Evolutionary conservation across 345 rosid genomes (phyloP), one percentile per base, ranked within the genome.

Genomic region (sweet orange (Citrus sinensis)): DNA sequence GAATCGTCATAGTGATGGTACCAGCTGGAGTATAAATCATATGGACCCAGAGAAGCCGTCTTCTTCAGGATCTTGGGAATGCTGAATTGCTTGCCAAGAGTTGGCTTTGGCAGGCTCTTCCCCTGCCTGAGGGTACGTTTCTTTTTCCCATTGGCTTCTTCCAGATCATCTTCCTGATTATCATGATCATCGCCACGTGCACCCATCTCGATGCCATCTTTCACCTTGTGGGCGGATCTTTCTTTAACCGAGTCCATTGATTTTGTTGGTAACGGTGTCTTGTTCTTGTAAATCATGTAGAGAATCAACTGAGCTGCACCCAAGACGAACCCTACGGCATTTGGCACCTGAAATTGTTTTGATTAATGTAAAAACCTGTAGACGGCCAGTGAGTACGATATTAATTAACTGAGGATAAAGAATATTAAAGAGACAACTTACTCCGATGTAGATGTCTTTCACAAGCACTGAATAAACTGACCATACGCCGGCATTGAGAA

Each of bases 301-400:
- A 91, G 70, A 24, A 88, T 88, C 79, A 91, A 70, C 67, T 91
- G 94, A 3, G 84, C 85, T 22, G 84, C 77, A 7, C 94, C 91
- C 73, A 91, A 20, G 42, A 83, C 67, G 73, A 89, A 88, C 5
- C 92, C 94, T 1, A 76, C 62, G 13, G 80, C 84, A 63, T 84
- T 89, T 56, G 94, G 94, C 42, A 89, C 88, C 92, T 88, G 81
- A 24, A 76, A 77, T 40, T 34, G 61, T 30, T 49, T 29, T 7
- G 37, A 27, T 24, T 1, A 30, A 25, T 58, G 62, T 58, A 14
- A 51, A 4, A 54, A 8, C 5, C 2, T 27, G 19, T 14, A 78
- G 16, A 49, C 2, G 11, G 51, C 51, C 16, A 1, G 16, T 46
- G 0, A 0, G 5, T 46, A 11, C 1, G 13, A 46, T 46, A 11